Evolutionary conservation across 257 asterid species (phyloP), one percentile per base, ranked within the genome.

Genomic region (Rhazya stricta): DNA sequence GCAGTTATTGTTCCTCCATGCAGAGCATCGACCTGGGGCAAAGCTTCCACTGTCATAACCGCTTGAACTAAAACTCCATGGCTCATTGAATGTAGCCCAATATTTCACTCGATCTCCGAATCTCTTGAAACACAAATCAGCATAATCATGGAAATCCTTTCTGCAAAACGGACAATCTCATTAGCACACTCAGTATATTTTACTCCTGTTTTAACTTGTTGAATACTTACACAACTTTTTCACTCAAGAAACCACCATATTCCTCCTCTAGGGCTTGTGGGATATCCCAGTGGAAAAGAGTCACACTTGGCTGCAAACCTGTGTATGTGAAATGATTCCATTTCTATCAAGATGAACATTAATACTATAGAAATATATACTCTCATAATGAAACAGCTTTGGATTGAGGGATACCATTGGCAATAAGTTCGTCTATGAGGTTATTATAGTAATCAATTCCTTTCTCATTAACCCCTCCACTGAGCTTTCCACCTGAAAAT

Each of bases 11-110:
- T 72, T 36, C 53, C 19, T 3, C 76, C 67, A 54, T 0, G 50
- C 32, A 3, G 76, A 72, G 12, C 76, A 54, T 29, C 76, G 32
- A 3, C 36, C 50, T 0, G 76, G 76, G 1, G 76, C 57, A 3
- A 42, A 25, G 0, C 1, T 32, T 10, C 57, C 73, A n/a, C 2
- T 0, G 0, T n/a, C 76, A 57, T 72, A 57, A 0, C 53, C 67
- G 2, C 3, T 0, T 0, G 3, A 0, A 36, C 50, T 37, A 54
- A 19, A 54, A 1, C 32, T 50, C 1, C 0, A 23, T 23, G 76
- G 76, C 30, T 72, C 76, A 36, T 72, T 72, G 21, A 72, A 54
- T 19, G 76, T 72, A 12, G 10, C 23, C 76, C 76, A 72, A 25
- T 48, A n/a, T 10, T 54, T 72, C 51, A 72, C 76, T 36, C 53